A percentile compares a stretch with the other conserved stretches of the same genome.
Conservation (phyloP, 305 asterid species). For the Fraxinus velutina region DNA sequence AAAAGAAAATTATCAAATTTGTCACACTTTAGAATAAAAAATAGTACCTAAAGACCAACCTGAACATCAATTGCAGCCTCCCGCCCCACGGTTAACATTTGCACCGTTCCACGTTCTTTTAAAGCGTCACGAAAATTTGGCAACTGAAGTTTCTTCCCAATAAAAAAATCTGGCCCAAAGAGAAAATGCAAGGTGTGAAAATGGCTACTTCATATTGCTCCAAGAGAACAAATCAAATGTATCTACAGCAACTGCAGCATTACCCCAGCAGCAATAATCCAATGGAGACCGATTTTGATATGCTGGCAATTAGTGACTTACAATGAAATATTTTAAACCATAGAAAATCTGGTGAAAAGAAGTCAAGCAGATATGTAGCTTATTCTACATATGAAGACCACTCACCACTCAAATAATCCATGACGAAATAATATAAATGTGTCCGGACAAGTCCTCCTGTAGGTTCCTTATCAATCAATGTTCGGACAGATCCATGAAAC, state of each 20-base stretch:
- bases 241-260: constrained; percentile 80
- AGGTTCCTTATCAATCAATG: constrained; percentile 81
- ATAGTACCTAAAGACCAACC: constrained; percentile 46
- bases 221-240: constrained; percentile 66
- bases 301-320: constrained; percentile 91
- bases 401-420: constrained; percentile 94
- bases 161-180: constrained; percentile 82
- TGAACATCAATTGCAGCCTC: constrained; percentile 96
- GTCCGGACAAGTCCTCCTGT: constrained; percentile 75
- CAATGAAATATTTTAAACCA: constrained; percentile 52
- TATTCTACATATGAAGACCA: constrained; percentile 23
- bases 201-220: constrained; percentile 58
- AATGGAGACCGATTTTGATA: constrained; percentile 83
- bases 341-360: constrained; percentile 32
- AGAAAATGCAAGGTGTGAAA: constrained; percentile 65
- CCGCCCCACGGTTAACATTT: constrained; percentile 93
- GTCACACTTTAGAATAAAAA: not conserved
- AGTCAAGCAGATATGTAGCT: constrained; percentile 29
- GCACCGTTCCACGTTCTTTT: constrained; percentile 79
- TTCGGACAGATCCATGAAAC: constrained; percentile 81
- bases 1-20: constrained; percentile 7
- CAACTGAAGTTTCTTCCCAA: constrained; percentile 80
- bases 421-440: constrained; percentile 74
- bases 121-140: constrained; percentile 90
- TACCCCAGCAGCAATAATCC: constrained; percentile 98